A percentile compares a stretch with the other conserved stretches of the same genome.
phyloP scores from a whole-genome alignment of 2,329 filamentous ascomycete genomes.

The Dryadomyces sulphureus region DNA sequence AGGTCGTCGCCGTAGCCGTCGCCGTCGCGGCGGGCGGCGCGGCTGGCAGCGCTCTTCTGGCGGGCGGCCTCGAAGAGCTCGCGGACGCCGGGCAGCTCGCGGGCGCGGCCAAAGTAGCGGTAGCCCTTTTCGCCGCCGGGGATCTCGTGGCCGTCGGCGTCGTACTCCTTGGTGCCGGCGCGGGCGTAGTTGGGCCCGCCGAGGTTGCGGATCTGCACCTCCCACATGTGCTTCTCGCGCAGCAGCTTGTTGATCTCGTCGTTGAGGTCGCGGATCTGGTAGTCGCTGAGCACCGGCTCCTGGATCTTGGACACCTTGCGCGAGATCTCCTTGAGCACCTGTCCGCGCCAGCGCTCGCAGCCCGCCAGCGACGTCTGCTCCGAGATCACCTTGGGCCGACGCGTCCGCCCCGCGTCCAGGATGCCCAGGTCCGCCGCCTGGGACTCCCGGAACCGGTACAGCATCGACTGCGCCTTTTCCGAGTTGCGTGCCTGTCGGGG shows the following conservation, averaged over 20 bases:
- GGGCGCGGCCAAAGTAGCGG: constrained; percentile 79
- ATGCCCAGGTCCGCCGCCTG: constrained; percentile 94
- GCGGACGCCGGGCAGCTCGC: constrained; percentile 83
- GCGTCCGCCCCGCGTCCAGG: constrained; percentile 79
- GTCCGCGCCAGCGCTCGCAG: constrained; percentile 96
- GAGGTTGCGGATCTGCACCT: constrained; percentile 85
- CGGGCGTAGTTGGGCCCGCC: constrained; percentile 96
- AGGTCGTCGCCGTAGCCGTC: constrained; percentile 39
- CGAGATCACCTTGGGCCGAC: constrained; percentile 82
- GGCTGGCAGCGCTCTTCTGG: constrained; percentile 14
- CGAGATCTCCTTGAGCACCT: constrained; percentile 91
- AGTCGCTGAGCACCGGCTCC: constrained; percentile 80
- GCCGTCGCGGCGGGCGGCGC: constrained; percentile 13
- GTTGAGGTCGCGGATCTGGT: constrained; percentile 92
- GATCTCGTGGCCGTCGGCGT: constrained; percentile 59
- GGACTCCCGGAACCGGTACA: constrained; percentile 96
- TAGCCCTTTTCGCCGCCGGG: constrained; percentile 58
- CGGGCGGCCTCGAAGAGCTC: constrained; percentile 80
- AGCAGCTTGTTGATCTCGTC: constrained; percentile 99
- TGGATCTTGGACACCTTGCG: constrained; percentile 96
- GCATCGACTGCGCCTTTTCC: constrained; percentile 99
- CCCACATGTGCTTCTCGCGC: constrained; percentile 99
- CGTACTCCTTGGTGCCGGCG: constrained; percentile 48
- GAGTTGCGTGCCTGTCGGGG: constrained; percentile 69
- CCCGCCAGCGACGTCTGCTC: constrained; percentile 68